Evolutionary conservation across 2,329 filamentous ascomycete genomes (phyloP), one percentile per base, ranked within the genome.

Genomic region (Aspergillus fumigatiaffinis): DNA sequence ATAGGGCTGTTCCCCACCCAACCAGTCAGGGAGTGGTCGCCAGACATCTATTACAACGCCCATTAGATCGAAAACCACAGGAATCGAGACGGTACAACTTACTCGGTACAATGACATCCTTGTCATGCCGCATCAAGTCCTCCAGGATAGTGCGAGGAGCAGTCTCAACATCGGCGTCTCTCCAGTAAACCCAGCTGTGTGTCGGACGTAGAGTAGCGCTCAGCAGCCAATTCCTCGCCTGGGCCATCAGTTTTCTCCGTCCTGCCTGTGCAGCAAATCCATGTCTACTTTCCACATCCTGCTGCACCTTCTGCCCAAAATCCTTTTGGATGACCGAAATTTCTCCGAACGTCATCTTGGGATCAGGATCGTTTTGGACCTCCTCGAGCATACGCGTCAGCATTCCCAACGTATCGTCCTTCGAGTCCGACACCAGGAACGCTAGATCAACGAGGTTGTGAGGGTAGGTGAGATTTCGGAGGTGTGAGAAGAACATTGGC

Each of bases 171-270:
- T 99, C 94, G 25, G 96, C 94, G 77, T 99, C 94, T 75, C 94
- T 87, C 94, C 94, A 99, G 73, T 99, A 99, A 9, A 99, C 94
- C 94, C 94, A 99, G 63, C 92, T 97, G 73, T 99, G 94, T 53
- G 94, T 95, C 1, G 94, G 94, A 47, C 94, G 87, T 54, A 99
- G 79, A 23, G 94, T 93, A 44, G 94, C 93, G 68, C 92, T 97
- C 56, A 99, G 78, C 53, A 99, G 81, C 94, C 94, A 99, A 76
- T 99, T 99, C 61, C 94, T 85, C 52, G 94, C 94, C 77, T 97
- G 92, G 0, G 94, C 94, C 94, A 99, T 99, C 69, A 96, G 83
- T 79, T 99, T 99, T 75, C 94, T 86, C 67, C 94, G 84, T 64
- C 88, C 90, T 25, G 94, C 94, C 76, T 99, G 94, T 1, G 94